These are phyloP conservation scores for Tinospora cordifolia DNA, from an alignment of 164 flowering plant species.

Conservation along the genomic window DNA sequence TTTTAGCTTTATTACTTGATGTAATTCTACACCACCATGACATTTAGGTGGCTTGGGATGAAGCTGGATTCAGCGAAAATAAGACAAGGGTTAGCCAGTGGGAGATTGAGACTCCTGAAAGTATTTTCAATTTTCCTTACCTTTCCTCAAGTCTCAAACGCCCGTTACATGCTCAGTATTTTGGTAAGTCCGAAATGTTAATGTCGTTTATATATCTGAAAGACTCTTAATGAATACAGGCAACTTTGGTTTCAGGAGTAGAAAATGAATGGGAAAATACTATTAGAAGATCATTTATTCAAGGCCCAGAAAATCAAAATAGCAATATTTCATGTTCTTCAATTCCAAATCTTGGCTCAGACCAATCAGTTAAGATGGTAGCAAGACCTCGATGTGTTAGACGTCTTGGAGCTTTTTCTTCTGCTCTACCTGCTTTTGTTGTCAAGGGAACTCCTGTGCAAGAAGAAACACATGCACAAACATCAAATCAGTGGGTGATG, in stretches of 20 bases:
- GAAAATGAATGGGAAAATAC: conserved; percentile 61
- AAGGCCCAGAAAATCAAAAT: conserved; percentile 38
- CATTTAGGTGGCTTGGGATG: conserved; percentile 96
- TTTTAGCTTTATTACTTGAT: neutral
- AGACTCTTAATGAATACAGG: neutral
- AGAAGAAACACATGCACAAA: conserved; percentile 21
- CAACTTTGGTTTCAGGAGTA: conserved; percentile 24
- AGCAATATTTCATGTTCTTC: conserved; percentile 30
- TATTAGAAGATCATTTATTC: conserved; percentile 48
- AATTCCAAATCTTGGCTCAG: conserved; percentile 46
- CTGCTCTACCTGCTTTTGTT: conserved; percentile 27
- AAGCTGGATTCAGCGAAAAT: conserved; percentile 74
- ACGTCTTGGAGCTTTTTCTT: conserved; percentile 23
- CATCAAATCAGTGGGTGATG: conserved; percentile 26
- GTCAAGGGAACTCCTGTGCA: conserved; percentile 25
- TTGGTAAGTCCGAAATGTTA: conserved; percentile 39
- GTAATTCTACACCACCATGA: neutral
- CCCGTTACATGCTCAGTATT: conserved; percentile 44
- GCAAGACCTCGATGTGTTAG: conserved; percentile 39
- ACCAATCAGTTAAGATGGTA: conserved; percentile 61
- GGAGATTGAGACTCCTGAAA: conserved; percentile 96
- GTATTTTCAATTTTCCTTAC: conserved; percentile 79
- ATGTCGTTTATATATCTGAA: neutral
- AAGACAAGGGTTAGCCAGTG: conserved; percentile 78
- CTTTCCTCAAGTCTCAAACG: conserved; percentile 71